Conservation (phyloP, 2,329 filamentous ascomycete species). For the Davidsoniella neocaledoniae region DNA sequence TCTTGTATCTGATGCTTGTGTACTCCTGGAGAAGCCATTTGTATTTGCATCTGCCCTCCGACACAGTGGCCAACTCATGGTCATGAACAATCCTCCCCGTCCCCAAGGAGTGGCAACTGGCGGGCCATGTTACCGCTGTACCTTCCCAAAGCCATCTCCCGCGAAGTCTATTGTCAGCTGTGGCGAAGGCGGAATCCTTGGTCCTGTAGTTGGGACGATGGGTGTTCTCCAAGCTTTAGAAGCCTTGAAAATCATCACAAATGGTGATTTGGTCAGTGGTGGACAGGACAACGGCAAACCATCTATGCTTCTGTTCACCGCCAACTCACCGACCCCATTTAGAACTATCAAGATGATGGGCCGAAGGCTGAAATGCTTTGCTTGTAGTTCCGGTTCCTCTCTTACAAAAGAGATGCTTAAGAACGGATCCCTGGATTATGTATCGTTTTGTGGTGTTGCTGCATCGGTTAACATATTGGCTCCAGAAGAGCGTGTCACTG, state of each 20-base stretch:
- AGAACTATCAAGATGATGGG: slow-evolving; percentile 58
- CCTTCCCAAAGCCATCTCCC: slow-evolving; percentile 78
- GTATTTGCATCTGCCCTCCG: slow-evolving; percentile 81
- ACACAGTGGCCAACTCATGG: slow-evolving; percentile 76
- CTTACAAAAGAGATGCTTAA: slow-evolving; percentile 47
- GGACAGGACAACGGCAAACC: slow-evolving; percentile 13
- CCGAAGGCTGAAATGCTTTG: slow-evolving; percentile 53
- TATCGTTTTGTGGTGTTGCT: slow-evolving; percentile 62
- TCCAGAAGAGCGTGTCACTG: slow-evolving; percentile 50
- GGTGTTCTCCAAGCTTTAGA: slow-evolving; percentile 83
- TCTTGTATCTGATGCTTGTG: slow-evolving; percentile 77
- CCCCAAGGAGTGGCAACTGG: slow-evolving; percentile 37
- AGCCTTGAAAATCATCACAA: slow-evolving; percentile 63
- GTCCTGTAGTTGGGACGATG: slow-evolving; percentile 85
- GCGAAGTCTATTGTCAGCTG: slow-evolving; percentile 70
- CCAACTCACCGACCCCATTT: slow-evolving; percentile 34
- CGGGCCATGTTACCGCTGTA: slow-evolving; percentile 83
- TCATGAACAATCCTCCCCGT: slow-evolving; percentile 65
- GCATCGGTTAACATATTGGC: slow-evolving; percentile 36
- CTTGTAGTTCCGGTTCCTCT: slow-evolving; percentile 47
- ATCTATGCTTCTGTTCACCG: slow-evolving; percentile 32
- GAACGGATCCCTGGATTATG: slow-evolving; percentile 60
- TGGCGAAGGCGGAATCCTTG: slow-evolving; percentile 82
- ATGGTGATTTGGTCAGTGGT: slow-evolving; percentile 16
- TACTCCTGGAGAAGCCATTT: slow-evolving; percentile 61